These are phyloP conservation scores for Knufia fluminis DNA, from an alignment of 2,329 filamentous ascomycete species.

Conservation along the genomic window DNA sequence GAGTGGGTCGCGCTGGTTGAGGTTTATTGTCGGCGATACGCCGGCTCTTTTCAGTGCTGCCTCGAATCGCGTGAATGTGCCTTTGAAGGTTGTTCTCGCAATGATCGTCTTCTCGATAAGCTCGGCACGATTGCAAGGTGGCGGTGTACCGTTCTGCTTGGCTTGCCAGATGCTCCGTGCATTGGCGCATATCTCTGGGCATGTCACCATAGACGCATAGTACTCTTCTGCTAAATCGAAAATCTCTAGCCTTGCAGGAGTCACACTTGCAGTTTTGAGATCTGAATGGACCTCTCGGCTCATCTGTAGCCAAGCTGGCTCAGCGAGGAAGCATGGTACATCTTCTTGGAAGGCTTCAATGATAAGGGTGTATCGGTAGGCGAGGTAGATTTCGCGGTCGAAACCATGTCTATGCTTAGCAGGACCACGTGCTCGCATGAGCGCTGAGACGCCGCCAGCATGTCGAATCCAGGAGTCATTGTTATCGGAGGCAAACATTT, in stretches of 20 bases:
- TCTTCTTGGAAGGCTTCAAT: conserved; percentile 28
- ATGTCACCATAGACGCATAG: conserved; percentile 16
- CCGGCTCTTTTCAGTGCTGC: conserved; percentile 11
- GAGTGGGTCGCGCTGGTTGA: conserved; percentile 16
- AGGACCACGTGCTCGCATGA: conserved; percentile 30
- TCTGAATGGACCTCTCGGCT: conserved; percentile 26
- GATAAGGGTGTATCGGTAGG: conserved; percentile 30
- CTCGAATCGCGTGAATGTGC: conserved; percentile 16
- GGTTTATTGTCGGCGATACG: conserved; percentile 5
- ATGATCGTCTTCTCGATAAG: conserved; percentile 2
- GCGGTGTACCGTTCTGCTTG: conserved; percentile 1
- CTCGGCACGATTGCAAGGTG: neutral
- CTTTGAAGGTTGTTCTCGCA: conserved; percentile 14
- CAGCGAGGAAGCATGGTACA: conserved; percentile 29
- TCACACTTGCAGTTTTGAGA: conserved; percentile 6
- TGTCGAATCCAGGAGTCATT: conserved; percentile 31
- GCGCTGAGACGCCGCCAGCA: conserved; percentile 27
- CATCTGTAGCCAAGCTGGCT: conserved; percentile 29
- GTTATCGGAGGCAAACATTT: conserved; percentile 31
- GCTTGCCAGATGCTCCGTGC: neutral
- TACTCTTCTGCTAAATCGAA: conserved; percentile 21
- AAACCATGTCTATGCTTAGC: conserved; percentile 27
- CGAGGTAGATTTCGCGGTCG: conserved; percentile 28
- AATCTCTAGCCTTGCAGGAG: conserved; percentile 13
- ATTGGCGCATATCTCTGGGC: conserved; percentile 11